These are phyloP conservation scores for Aquilaria sinensis DNA, from an alignment of 345 rosid genomes.

Conservation along the genomic window DNA sequence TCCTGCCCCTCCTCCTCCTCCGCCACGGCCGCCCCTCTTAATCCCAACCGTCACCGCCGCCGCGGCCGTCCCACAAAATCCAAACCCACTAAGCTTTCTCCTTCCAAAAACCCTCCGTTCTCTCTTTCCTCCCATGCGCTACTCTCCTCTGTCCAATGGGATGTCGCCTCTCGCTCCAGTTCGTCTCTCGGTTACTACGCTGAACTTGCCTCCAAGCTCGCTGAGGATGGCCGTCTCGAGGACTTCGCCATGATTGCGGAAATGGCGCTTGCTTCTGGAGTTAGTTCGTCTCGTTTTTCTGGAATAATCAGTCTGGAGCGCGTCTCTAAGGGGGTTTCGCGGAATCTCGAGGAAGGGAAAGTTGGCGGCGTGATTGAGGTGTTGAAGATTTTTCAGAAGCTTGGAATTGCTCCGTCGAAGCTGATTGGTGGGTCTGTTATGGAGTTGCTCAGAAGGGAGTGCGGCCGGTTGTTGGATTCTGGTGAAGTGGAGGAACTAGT, in stretches of 20 bases:
- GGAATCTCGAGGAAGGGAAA: slow-evolving; percentile 51
- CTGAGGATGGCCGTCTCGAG: slow-evolving; percentile 59
- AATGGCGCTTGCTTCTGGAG: slow-evolving; percentile 46
- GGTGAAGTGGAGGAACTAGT: slow-evolving; percentile 49
- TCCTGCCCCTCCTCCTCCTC: slow-evolving; percentile 43
- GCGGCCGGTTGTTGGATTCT: slow-evolving; percentile 41
- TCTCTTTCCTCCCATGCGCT: slow-evolving; percentile 15
- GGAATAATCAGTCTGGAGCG: slow-evolving; percentile 31
- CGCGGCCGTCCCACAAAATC: slow-evolving; percentile 20
- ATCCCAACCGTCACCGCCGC: slow-evolving; percentile 27
- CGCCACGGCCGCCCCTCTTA: slow-evolving; percentile 33
- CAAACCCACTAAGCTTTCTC: slow-evolving; percentile 25
- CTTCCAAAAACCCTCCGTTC: slow-evolving; percentile 20
- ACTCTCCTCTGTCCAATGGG: slow-evolving; percentile 30
- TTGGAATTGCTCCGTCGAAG: slow-evolving; percentile 51
- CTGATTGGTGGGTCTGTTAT: slow-evolving; percentile 36
- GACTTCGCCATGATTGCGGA: slow-evolving; percentile 57
- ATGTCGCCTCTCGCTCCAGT: slow-evolving; percentile 22
- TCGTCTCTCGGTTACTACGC: slow-evolving; percentile 32
- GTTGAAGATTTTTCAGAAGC: slow-evolving; percentile 43
- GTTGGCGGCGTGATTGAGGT: slow-evolving; percentile 39
- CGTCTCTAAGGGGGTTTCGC: slow-evolving; percentile 45
- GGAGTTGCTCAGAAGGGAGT: slow-evolving; percentile 45
- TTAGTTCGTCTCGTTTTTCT: slow-evolving; percentile 40
- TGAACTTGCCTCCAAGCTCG: slow-evolving; percentile 58